Base-by-base conservation (phyloP, 371 early-diverging fungal species). In the Syncephalastrum sp. region DNA sequence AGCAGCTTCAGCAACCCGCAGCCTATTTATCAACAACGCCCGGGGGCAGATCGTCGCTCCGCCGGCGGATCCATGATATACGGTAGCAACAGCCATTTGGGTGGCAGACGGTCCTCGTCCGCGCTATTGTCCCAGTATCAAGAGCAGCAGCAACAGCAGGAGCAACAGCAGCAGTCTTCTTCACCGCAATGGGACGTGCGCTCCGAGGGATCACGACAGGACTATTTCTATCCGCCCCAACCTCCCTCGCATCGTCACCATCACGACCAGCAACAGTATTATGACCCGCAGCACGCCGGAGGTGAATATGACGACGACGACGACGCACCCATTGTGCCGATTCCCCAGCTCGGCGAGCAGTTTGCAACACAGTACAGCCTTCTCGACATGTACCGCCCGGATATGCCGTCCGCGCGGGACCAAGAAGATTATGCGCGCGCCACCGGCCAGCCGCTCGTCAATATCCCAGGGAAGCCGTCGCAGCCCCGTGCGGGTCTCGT, bases 361-460 rank as follows among this genome's bases (percentile, higher is more conserved):
- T 68, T 68, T 59, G 69, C 69, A 13, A 68, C 54, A 16, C 65
- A 59, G 47, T 55, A 68, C 24, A 74, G 64, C 55, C 48, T 68
- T 3, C 49, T 67, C 10, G 65, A 65, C 24, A 61, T 67, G 15
- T 73, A 62, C 16, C 59, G 68, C 23, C 61, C 67, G 4, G 74
- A 73, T 33, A 69, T 57, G 17, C 61, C 69, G 12, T 66, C 73
- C 24, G 71, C 71, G 16, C 66, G 65, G 47, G 77, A 77, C 17
- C 73, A 73, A 59, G 64, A 68, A 27, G 77, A 69, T 6, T 74
- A 70, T 54, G 80, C 80, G 1, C 59, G 65, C 46, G 61, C 63
- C 2, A 67, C 67, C 4, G 70, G 72, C 12, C 72, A 74, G 43
- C 67, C 78, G 0, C 47, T 74, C 19, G 54, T 73, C 4, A 51